Evolutionary conservation across 441 rosid genomes (phyloP), one percentile per base, ranked within the genome.

Genomic region (Arabidopsis hybrid): DNA sequence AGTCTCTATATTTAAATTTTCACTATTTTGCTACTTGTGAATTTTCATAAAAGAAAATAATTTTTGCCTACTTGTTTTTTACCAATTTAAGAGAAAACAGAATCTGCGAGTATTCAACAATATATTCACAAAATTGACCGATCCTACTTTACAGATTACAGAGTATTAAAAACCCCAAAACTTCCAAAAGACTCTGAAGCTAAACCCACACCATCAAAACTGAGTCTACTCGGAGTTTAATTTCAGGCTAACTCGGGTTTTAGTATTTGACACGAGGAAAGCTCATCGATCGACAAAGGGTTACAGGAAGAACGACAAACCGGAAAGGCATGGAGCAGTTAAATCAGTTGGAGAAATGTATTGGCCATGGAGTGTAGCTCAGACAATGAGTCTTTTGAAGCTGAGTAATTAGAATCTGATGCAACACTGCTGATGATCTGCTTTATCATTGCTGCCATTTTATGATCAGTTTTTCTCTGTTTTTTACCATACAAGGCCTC

Each of bases 401-500:
- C 59, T 21, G 72, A 38, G 35, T 52, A 62, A 4, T 66, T 68
- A 67, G 84, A 81, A 43, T 65, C 53, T 51, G 52, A 59, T 77
- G 68, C 16, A 16, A 79, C 38, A n/a, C 67, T 58, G 71, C 49
- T 63, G 51, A 82, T 71, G 77, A 95, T 78, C 66, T 83, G 72
- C 76, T 57, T 83, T 45, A 95, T 51, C 59, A 84, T 50, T 35
- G 13, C 81, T 38, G 3, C 78, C 82, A 78, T 67, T 67, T 75
- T 82, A 17, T 65, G 69, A 65, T 62, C 78, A n/a, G 58, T 38
- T n/a, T 63, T 61, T 68, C 77, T 79, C 38, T 31, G 64, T 39
- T 68, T 77, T 64, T 74, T 79, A 76, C 91, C 97, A 26, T 87
- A 87, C 13, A 76, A 55, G 51, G 82, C 83, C 80, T 90, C 98